Conservation (phyloP, 1,284 basidiomycete species). For the Vanrija pseudolonga region DNA sequence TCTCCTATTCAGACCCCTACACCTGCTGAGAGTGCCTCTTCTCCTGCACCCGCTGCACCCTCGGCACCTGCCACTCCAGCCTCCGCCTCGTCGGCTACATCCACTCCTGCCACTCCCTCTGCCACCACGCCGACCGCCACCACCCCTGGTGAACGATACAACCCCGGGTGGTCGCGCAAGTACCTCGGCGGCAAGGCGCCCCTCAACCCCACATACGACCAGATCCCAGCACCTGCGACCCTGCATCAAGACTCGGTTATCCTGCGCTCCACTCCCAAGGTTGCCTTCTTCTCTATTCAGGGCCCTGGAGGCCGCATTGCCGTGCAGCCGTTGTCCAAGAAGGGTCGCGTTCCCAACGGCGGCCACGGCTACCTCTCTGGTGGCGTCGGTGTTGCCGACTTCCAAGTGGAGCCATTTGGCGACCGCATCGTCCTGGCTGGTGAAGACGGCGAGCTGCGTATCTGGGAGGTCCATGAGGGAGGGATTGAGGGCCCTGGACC, state of each 20-base stretch:
- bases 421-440: constrained; percentile 46
- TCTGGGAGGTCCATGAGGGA: constrained; percentile 40
- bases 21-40: too few species aligned
- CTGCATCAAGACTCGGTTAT: constrained; percentile 48
- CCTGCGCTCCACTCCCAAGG: constrained; percentile 33
- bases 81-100: neutral
- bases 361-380: constrained; percentile 42
- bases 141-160: constrained; percentile 20
- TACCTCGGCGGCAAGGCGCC: constrained; percentile 50
- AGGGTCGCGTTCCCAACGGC: constrained; percentile 46
- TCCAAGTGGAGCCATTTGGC: constrained; percentile 44
- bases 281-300: constrained; percentile 50
- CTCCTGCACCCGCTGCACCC: too few species aligned
- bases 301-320: constrained; percentile 52
- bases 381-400: constrained; percentile 48
- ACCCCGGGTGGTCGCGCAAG: constrained; percentile 50
- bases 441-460: constrained; percentile 47
- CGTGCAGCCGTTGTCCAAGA: constrained; percentile 45
- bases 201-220: constrained; percentile 50
- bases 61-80: neutral
- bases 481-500: constrained; percentile 37
- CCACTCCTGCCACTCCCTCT: neutral
- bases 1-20: neutral
- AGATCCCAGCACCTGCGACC: constrained; percentile 46
- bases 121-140: constrained; percentile 1